Evolutionary conservation across 495 filamentous ascomycete genomes (phyloP).

Genomic region (Aspergillus taichungensis): DNA sequence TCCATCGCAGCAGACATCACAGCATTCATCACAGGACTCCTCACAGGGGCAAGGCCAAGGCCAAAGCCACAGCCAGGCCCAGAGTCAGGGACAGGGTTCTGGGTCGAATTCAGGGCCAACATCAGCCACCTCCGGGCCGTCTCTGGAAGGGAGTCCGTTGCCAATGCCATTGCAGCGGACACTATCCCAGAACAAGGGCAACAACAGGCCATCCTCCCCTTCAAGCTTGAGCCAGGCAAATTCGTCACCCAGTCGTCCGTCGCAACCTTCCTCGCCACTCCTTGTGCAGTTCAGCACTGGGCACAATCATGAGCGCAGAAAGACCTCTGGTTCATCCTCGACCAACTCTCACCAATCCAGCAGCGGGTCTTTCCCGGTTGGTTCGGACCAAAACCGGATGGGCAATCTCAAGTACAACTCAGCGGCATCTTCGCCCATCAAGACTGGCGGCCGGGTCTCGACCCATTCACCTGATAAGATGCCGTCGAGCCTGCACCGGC

Average conservation of each 20-base stretch:
- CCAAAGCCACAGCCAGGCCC: neutral
- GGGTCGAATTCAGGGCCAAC: constrained; percentile 17
- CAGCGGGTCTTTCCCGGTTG: constrained; percentile 57
- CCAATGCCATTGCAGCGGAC: constrained; percentile 75
- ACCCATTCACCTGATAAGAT: constrained; percentile 46
- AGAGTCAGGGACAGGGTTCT: constrained; percentile 2
- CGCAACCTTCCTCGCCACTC: constrained; percentile 90
- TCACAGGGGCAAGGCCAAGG: neutral
- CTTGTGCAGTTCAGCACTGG: constrained; percentile 87
- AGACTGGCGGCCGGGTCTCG: constrained; percentile 51
- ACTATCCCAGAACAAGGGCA: constrained; percentile 65
- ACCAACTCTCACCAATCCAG: constrained; percentile 69
- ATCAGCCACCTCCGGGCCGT: constrained; percentile 44
- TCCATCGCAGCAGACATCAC: constrained; percentile 22
- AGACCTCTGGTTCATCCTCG: constrained; percentile 83
- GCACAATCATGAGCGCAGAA: constrained; percentile 58
- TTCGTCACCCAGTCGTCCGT: constrained; percentile 76
- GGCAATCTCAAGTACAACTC: constrained; percentile 50
- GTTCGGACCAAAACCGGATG: constrained; percentile 46
- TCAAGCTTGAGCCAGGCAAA: constrained; percentile 69
- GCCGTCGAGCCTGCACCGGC: constrained; percentile 30
- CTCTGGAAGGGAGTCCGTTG: constrained; percentile 78
- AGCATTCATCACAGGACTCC: constrained; percentile 24
- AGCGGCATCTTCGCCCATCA: constrained; percentile 68
- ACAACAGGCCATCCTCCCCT: constrained; percentile 76